Conservation (phyloP, 2,329 filamentous ascomycete species). For the Calcarisporium arbuscula region DNA sequence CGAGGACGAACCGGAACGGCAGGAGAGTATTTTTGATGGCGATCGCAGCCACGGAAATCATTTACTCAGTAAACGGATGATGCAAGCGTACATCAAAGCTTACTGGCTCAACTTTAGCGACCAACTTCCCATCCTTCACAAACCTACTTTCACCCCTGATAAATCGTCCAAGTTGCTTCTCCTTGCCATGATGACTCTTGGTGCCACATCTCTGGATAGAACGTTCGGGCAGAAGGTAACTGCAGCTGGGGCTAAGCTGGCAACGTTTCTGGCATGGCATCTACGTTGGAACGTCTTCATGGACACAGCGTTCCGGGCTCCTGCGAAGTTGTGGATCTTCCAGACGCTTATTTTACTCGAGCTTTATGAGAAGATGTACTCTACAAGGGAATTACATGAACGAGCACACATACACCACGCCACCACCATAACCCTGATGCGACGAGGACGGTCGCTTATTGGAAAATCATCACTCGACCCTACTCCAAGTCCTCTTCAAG, state of each 20-base stretch:
- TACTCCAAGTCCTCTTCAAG: conserved; percentile 66
- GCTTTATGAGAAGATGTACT: conserved; percentile 97
- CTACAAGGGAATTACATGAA: conserved; percentile 84
- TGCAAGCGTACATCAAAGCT: conserved; percentile 88
- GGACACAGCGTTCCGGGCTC: conserved; percentile 81
- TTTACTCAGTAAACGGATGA: conserved; percentile 82
- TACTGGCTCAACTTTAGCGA: conserved; percentile 96
- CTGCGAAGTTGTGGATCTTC: conserved; percentile 93
- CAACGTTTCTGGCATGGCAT: conserved; percentile 88
- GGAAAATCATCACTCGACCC: conserved; percentile 80
- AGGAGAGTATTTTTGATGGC: conserved; percentile 72
- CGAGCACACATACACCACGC: conserved; percentile 95
- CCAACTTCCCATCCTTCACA: conserved; percentile 89
- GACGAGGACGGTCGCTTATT: conserved; percentile 83
- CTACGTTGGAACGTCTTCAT: conserved; percentile 95
- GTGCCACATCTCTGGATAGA: conserved; percentile 82
- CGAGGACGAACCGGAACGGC: conserved; percentile 70
- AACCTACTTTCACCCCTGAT: conserved; percentile 86
- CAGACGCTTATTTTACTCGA: conserved; percentile 85
- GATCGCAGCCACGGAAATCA: conserved; percentile 60
- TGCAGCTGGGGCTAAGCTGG: conserved; percentile 71
- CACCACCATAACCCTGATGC: conserved; percentile 91
- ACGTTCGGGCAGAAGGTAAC: conserved; percentile 68
- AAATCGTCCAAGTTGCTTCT: conserved; percentile 79
- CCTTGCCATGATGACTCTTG: conserved; percentile 85